phyloP scores from a whole-genome alignment of 306 rosid species.

The Quercus glauca region DNA sequence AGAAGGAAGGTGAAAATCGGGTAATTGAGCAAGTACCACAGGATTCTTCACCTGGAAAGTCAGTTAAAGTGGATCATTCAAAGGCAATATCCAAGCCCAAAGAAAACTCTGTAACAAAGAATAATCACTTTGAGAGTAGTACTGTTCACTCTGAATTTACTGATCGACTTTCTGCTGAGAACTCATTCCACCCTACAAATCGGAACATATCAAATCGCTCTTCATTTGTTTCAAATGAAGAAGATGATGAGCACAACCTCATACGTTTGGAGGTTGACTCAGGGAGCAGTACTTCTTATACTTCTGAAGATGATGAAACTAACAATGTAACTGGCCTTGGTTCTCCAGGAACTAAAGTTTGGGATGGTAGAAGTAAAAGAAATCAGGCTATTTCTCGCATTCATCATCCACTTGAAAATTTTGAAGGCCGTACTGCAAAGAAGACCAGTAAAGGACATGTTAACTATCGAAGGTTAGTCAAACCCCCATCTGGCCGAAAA shows the following conservation, averaged over 20 bases:
- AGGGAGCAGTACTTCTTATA: conserved; percentile 72
- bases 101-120: conserved; percentile 35
- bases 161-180: conserved; percentile 29
- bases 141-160: conserved; percentile 37
- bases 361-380: conserved; percentile 91
- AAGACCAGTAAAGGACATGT: conserved; percentile 53
- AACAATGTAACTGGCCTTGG: conserved; percentile 74
- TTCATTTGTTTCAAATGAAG: conserved; percentile 36
- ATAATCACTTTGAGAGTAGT: conserved; percentile 43
- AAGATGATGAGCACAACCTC: conserved; percentile 43
- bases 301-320: conserved; percentile 81
- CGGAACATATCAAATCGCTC: conserved; percentile 32
- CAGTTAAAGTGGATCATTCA: conserved; percentile 29
- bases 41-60: conserved; percentile 43
- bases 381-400: conserved; percentile 59
- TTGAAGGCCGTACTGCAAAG: conserved; percentile 47
- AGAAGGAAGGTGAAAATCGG: conserved; percentile 51
- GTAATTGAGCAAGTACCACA: conserved; percentile 44
- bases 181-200: conserved; percentile 28
- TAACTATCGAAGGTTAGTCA: conserved; percentile 42
- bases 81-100: conserved; percentile 44
- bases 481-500: conserved; percentile 57
- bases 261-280: conserved; percentile 45
- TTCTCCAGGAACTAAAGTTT: conserved; percentile 94
- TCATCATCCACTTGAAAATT: conserved; percentile 95